phyloP scores from a whole-genome alignment of 768 basidiomycete genomes.

The Mrakia gelida region DNA sequence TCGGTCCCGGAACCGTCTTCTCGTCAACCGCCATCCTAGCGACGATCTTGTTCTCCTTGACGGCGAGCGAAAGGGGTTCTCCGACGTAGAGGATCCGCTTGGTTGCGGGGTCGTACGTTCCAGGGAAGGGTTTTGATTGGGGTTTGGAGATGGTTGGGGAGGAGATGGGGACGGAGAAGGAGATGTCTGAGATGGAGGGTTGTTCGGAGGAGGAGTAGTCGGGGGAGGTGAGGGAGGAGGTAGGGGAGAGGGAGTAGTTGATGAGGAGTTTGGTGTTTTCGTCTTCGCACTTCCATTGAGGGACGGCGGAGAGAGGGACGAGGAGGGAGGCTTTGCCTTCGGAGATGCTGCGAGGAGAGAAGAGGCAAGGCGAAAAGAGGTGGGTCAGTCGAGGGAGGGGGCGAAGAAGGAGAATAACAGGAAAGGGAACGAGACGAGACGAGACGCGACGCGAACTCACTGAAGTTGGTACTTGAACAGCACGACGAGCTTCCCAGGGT shows the following conservation, averaged over 20 bases:
- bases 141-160: conserved; percentile 40
- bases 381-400: too few species aligned
- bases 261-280: conserved; percentile 46
- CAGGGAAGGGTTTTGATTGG: conserved; percentile 47
- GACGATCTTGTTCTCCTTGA: conserved; percentile 43
- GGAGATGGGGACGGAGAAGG: conserved; percentile 42
- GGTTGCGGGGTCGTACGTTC: conserved; percentile 41
- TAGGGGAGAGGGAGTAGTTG: conserved; percentile 40
- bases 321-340: conserved; percentile 36
- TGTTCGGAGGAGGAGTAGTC: conserved; percentile 12
- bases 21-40: conserved; percentile 42
- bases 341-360: conserved; percentile 23
- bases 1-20: conserved; percentile 37
- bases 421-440: too few species aligned
- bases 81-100: conserved; percentile 39
- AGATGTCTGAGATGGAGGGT: conserved; percentile 37
- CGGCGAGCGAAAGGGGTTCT: conserved; percentile 8
- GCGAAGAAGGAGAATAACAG: not conserved
- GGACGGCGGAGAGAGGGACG: conserved; percentile 44
- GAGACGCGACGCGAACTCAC: too few species aligned
- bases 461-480: conserved; percentile 49
- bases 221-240: not conserved
- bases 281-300: conserved; percentile 46
- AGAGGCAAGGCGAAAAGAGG: too few species aligned
- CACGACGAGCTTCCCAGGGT: conserved; percentile 32